Evolutionary conservation across 2,329 filamentous ascomycete genomes (phyloP), one percentile per base, ranked within the genome.

Genomic region (Monilinia polystroma): DNA sequence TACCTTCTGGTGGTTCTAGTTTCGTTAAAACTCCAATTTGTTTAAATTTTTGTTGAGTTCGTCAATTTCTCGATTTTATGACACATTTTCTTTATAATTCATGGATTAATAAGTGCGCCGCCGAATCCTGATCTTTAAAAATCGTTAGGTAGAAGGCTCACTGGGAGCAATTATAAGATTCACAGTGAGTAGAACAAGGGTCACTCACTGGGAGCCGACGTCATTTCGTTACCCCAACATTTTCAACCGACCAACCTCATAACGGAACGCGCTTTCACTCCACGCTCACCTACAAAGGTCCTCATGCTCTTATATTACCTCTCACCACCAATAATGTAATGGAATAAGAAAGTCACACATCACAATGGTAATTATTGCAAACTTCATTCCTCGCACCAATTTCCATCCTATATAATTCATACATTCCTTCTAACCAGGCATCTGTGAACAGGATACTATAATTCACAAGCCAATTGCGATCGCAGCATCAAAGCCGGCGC

Each of bases 401-500:
- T 58, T 35, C 29, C 10, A 1, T 29, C 38, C 52, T 20, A 8
- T 4, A 47, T 45, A 32, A 10, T 53, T 35, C 20, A 41, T 20
- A 32, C 55, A 35, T 55, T 62, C 38, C 29, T 38, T 56, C 43
- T 23, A 54, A 66, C 64, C 38, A 53, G 0, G 10, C 18, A 35
- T 23, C 26, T n/a, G 26, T 26, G 2, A n/a, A n/a, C 70, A 89
- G 86, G 80, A 82, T 72, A 77, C 81, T 67, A 74, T 66, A 43
- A 66, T 85, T 68, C 78, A 85, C 66, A 76, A 79, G 38, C 86
- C 86, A 23, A 72, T 88, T 69, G 82, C 80, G 69, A 76, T 84
- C 70, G 80, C 84, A 66, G 80, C 84, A 63, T 90, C 88, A 2
- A 87, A 84, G 65, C 79, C 84, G 43, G 86, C 88, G n/a, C 81